Percentiles rank a stretch among this genome's conserved stretches.
phyloP scores from a whole-genome alignment of 768 basidiomycete species.

The Pleurotus citrinopileatus region DNA sequence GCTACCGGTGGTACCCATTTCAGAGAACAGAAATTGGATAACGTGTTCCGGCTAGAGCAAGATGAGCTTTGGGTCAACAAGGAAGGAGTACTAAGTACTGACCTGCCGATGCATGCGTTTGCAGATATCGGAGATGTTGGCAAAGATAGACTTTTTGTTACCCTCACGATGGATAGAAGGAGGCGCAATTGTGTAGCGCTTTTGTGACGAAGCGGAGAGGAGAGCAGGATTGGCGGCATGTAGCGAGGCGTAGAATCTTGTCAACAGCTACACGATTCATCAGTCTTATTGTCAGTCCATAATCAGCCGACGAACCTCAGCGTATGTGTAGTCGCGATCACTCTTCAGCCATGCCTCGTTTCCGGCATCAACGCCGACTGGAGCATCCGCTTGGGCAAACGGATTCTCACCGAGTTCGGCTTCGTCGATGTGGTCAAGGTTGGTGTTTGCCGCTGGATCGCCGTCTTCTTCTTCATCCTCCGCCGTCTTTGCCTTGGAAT shows the following conservation, averaged over 20 bases:
- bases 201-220: slow-evolving; percentile 75
- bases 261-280: slow-evolving; percentile 67
- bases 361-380: slow-evolving; percentile 66
- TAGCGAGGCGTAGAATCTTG: slow-evolving; percentile 86
- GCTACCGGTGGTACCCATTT: slow-evolving; percentile 96
- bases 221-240: slow-evolving; percentile 94
- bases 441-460: slow-evolving; percentile 52
- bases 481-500: slow-evolving; percentile 61
- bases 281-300: slow-evolving; percentile 2
- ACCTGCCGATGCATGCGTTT: slow-evolving; percentile 92
- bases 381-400: slow-evolving; percentile 61
- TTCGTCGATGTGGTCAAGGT: slow-evolving; percentile 71
- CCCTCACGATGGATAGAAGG: slow-evolving; percentile 94
- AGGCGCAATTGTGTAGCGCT: slow-evolving; percentile 96
- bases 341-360: slow-evolving; percentile 88
- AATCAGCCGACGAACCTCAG: slow-evolving; percentile 55
- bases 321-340: slow-evolving; percentile 95
- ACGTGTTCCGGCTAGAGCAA: slow-evolving; percentile 84
- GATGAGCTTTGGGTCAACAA: neutral
- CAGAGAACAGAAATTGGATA: slow-evolving; percentile 94
- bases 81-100: slow-evolving; percentile 14
- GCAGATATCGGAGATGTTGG: slow-evolving; percentile 97
- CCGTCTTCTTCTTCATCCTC: slow-evolving; percentile 46
- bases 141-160: slow-evolving; percentile 96
- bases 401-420: slow-evolving; percentile 88